phyloP scores from a whole-genome alignment of 257 asterid species.

The Solanum bulbocastanum region DNA sequence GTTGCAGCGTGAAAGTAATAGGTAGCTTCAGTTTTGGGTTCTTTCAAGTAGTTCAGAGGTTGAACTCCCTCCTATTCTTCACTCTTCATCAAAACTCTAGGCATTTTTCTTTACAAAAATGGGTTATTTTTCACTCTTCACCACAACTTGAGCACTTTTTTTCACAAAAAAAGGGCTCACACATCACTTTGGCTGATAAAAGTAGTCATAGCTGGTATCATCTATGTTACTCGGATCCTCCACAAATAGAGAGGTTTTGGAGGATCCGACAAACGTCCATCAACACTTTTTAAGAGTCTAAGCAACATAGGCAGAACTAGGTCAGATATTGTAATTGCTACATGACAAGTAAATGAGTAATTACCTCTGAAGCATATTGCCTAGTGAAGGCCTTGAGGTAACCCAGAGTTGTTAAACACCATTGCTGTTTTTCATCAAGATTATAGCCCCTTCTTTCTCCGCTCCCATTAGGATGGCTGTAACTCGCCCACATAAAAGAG shows the following conservation, averaged over 20 bases:
- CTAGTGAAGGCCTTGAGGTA: conserved; percentile 88
- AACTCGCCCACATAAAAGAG: conserved; percentile 2
- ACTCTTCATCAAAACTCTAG: neutral
- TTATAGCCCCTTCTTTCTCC: conserved; percentile 35
- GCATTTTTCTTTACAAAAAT: neutral
- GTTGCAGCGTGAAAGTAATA: neutral
- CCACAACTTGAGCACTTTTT: neutral
- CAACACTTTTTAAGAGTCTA: neutral
- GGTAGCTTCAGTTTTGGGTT: neutral
- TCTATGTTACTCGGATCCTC: neutral
- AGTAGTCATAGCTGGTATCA: neutral
- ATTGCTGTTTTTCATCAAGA: conserved; percentile 81
- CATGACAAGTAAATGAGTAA: neutral
- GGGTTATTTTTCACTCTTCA: neutral
- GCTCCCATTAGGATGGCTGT: conserved; percentile 46
- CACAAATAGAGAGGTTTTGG: neutral
- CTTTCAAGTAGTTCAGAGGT: neutral
- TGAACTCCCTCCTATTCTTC: neutral
- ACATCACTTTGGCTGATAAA: neutral
- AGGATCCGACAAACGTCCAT: neutral
- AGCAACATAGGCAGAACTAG: neutral
- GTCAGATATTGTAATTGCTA: neutral
- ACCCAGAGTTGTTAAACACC: conserved; percentile 93
- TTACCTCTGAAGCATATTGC: conserved; percentile 91
- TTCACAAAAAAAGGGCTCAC: neutral